Evolutionary conservation across 441 rosid species (phyloP).

Genomic region (Pelargonium citronellum): DNA sequence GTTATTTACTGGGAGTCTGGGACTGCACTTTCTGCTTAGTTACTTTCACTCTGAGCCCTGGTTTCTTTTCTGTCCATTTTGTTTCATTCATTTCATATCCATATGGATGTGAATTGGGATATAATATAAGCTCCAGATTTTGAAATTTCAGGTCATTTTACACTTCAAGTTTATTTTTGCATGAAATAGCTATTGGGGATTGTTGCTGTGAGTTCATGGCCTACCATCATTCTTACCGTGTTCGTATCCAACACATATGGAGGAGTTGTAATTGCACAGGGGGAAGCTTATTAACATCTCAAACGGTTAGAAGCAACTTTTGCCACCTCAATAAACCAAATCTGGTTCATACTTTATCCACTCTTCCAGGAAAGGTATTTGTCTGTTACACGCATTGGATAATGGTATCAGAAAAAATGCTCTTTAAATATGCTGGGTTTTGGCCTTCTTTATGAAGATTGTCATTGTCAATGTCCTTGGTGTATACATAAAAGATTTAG

Average conservation of each 20-base stretch:
- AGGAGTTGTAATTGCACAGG: conserved; percentile 30
- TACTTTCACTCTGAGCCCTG: not conserved
- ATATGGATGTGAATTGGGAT: not conserved
- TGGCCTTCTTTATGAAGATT: conserved; percentile 1
- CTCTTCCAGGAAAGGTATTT: conserved; percentile 27
- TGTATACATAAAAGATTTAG: not conserved
- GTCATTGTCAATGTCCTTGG: not conserved
- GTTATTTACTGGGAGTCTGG: not conserved
- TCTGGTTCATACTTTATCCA: conserved; percentile 17
- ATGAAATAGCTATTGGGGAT: conserved; percentile 11
- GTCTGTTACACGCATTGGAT: not conserved
- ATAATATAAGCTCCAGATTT: not conserved
- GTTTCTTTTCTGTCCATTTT: not conserved
- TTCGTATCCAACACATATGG: conserved; percentile 32
- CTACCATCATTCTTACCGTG: conserved; percentile 30
- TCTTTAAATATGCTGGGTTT: not conserved
- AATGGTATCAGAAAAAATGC: not conserved
- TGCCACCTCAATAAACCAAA: conserved; percentile 19
- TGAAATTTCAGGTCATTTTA: conserved; percentile 19
- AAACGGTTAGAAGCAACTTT: conserved; percentile 17
- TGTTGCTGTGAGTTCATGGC: conserved; percentile 38
- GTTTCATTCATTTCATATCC: not conserved
- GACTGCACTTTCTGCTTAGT: not conserved
- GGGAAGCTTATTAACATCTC: conserved; percentile 25
- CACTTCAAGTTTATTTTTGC: not conserved